Base-by-base conservation (phyloP, 306 rosid genomes). In the Boehmeria nivea region DNA sequence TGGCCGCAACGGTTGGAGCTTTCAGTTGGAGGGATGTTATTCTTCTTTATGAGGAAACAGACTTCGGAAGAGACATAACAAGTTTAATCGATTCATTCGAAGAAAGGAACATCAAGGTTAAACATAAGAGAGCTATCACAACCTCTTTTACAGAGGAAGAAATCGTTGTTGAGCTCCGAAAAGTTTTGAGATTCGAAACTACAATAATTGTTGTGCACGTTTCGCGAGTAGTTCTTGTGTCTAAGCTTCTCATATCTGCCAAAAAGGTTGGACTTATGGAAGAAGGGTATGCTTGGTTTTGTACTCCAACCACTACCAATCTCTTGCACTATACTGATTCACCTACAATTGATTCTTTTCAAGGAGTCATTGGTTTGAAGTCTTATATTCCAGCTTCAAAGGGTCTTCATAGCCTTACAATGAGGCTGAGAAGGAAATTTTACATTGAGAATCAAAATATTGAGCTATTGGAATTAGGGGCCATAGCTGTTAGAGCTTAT, bases 281-380 rank as follows among this genome's bases (percentile, higher is more conserved):
- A 15, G 33, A 56, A 37, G 63, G 57, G 0, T 40, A 65, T 23
- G 49, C 17, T n/a, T 36, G 70, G 64, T 13, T 65, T 24, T 7
- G 44, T 20, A 65, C 57, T 10, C 18, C 55, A 47, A 36, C 46
- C 17, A 48, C 64, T 5, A 36, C 42, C 2, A 39, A 47, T 47
- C 36, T 23, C 20, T 48, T 66, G 58, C 58, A 24, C 48, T 33
- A 3, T 19, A 18, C 36, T 17, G 58, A 66, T 28, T 23, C 37
- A 2, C 18, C 34, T 2, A 19, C 22, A 27, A 21, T 31, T 13
- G 43, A 56, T 15, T 46, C 57, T 22, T 34, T 48, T 50, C 57
- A 66, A 66, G 58, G 71, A 12, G 21, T 57, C 1, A 0, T 57
- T 3, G 71, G 58, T 24, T 39, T 66, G 0, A 66, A 66, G 58